Evolutionary conservation across 371 early-diverging fungal species (phyloP).

Genomic region (Mucor mucedo): DNA sequence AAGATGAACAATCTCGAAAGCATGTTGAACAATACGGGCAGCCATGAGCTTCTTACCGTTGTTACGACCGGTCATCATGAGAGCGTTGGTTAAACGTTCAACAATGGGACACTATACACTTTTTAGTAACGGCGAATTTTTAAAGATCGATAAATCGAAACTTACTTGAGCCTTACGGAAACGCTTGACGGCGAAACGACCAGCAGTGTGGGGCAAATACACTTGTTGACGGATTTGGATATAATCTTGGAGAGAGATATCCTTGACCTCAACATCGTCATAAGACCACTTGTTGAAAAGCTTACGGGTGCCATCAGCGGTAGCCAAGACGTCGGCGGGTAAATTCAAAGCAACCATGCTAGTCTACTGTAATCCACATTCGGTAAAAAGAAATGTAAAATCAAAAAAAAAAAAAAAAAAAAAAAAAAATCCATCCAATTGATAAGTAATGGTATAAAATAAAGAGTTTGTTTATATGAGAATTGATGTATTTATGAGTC

Average conservation of each 20-base stretch:
- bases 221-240: slow-evolving; percentile 92
- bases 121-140: neutral
- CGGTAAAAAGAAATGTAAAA: neutral
- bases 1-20: slow-evolving; percentile 99
- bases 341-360: slow-evolving; percentile 69
- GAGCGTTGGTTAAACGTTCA: slow-evolving; percentile 99
- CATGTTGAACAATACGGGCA: slow-evolving; percentile 98
- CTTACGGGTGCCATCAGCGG: slow-evolving; percentile 70
- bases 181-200: slow-evolving; percentile 96
- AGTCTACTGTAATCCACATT: slow-evolving; percentile 20
- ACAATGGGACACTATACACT: slow-evolving; percentile 93
- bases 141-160: neutral
- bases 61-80: slow-evolving; percentile 99
- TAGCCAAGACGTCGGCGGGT: slow-evolving; percentile 67
- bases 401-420: slow-evolving; percentile 11
- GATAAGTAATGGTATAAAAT: neutral
- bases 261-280: slow-evolving; percentile 96
- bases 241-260: slow-evolving; percentile 95
- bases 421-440: slow-evolving; percentile 21
- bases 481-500: neutral
- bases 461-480: neutral
- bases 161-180: slow-evolving; percentile 97
- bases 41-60: slow-evolving; percentile 99
- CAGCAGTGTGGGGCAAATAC: slow-evolving; percentile 98
- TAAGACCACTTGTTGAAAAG: slow-evolving; percentile 96